Evolutionary conservation across 2,329 filamentous ascomycete species (phyloP), one percentile per base, ranked within the genome.

Genomic region (Daldinia eschscholtzii): DNA sequence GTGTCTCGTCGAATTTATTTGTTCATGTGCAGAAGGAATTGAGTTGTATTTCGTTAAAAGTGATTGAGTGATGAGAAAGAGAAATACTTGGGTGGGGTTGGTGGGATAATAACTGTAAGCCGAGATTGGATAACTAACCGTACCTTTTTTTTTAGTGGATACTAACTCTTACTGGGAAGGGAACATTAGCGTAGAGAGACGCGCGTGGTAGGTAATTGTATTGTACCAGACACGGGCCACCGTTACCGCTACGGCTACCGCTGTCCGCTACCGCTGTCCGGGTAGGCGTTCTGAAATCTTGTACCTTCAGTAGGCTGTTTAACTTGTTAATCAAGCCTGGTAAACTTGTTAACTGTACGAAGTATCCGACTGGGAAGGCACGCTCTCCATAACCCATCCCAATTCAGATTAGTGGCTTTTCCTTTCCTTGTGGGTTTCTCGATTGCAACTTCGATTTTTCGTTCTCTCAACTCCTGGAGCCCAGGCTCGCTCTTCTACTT

Each of bases 401-500:
- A 64, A 70, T 61, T 41, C 4, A 64, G 71, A 61, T 64, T 72
- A 73, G 71, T 48, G 42, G 18, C 18, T 23, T 44, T 44, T 23
- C 18, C 33, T 35, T 35, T 35, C 33, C 33, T 35, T 46, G 61
- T 33, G 3, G 48, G 53, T 53, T 62, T 68, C 64, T 70, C 26
- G 60, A 68, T 68, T 70, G 70, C 67, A 67, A 73, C 71, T 64
- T 73, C 65, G 71, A 72, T 69, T 72, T 72, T 72, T 72, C 70
- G 67, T 73, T 70, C 64, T 39, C 13, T 65, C 64, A 56, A 66
- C 71, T 72, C 68, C 68, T 71, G 66, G 65, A 67, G 59, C 66
- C 64, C 64, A 59, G 68, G 72, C 75, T 78, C 75, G 73, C 76
- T 28, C 74, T 74, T 35, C 33, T 35, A 35, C 33, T 77, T 77